Percentiles rank a stretch among this genome's conserved stretches.
These are phyloP conservation scores for Alloteropsis angusta DNA, from an alignment of 202 grass and related monocot species.

Conservation along the genomic window DNA sequence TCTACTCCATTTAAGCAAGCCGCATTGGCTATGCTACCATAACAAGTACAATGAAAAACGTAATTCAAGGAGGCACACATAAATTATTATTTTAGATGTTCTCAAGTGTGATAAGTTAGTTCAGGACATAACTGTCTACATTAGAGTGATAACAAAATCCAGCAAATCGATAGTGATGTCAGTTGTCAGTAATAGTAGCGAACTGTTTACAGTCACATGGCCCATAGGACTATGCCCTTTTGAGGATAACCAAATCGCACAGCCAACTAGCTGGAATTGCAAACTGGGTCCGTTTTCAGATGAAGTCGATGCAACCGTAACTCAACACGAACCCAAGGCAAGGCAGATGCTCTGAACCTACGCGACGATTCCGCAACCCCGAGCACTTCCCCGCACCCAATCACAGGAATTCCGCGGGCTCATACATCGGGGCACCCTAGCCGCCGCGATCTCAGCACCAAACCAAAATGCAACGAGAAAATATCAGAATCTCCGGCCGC, in stretches of 20 bases:
- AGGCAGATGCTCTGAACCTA: neutral
- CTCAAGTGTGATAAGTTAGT: neutral
- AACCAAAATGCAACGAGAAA: neutral
- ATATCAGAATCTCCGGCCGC: neutral
- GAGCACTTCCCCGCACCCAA: neutral
- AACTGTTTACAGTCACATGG: neutral
- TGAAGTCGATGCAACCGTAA: neutral
- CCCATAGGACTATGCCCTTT: neutral
- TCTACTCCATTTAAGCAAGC: neutral
- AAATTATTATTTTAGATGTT: neutral
- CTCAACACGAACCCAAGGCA: neutral
- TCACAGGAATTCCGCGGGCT: neutral
- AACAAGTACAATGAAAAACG: neutral
- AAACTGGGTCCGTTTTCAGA: slow-evolving; percentile 3
- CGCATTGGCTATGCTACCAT: neutral
- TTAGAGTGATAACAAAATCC: neutral
- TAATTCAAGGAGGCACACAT: neutral
- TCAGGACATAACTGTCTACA: neutral
- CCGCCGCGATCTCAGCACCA: neutral
- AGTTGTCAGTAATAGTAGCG: neutral
- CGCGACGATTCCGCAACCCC: neutral
- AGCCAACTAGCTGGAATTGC: neutral
- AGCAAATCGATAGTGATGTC: neutral
- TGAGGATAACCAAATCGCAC: neutral
- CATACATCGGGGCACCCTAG: neutral